A percentile compares a stretch with the other conserved stretches of the same genome.
These are phyloP conservation scores for Tetrahymena borealis DNA, from an alignment of 73 alveolate species.

Conservation along the genomic window DNA sequence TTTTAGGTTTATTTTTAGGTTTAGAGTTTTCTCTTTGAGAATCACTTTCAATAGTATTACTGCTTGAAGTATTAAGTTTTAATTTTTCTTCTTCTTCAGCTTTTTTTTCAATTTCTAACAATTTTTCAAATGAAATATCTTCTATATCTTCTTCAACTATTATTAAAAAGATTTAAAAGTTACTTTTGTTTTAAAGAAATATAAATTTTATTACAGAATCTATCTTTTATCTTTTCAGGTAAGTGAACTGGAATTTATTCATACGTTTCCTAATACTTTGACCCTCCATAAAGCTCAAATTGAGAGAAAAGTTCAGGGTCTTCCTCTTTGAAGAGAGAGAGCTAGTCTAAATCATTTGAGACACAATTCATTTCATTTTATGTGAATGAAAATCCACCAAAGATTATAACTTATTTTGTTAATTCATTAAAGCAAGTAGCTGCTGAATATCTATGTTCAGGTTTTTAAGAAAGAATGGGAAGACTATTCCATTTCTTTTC, in stretches of 20 bases:
- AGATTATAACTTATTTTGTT: background rate
- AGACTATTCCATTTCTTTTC: background rate
- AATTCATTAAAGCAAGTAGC: background rate
- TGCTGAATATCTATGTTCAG: background rate
- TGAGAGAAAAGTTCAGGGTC: background rate
- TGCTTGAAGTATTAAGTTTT: background rate
- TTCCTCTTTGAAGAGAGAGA: background rate
- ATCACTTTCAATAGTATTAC: background rate
- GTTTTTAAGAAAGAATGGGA: background rate
- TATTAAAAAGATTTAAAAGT: background rate
- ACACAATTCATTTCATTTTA: background rate
- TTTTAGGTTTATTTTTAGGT: background rate
- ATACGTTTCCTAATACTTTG: background rate
- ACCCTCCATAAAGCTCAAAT: background rate
- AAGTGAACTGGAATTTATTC: background rate
- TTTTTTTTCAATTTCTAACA: background rate
- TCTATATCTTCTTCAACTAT: background rate
- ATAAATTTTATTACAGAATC: background rate
- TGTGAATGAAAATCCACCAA: background rate
- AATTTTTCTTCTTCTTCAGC: conserved; percentile 1
- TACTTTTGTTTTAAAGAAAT: background rate
- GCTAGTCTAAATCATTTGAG: background rate
- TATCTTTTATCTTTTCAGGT: background rate
- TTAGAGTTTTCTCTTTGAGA: background rate
- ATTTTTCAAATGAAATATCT: background rate